phyloP scores from a whole-genome alignment of 1,284 basidiomycete species.

The Tilletia setariae region DNA sequence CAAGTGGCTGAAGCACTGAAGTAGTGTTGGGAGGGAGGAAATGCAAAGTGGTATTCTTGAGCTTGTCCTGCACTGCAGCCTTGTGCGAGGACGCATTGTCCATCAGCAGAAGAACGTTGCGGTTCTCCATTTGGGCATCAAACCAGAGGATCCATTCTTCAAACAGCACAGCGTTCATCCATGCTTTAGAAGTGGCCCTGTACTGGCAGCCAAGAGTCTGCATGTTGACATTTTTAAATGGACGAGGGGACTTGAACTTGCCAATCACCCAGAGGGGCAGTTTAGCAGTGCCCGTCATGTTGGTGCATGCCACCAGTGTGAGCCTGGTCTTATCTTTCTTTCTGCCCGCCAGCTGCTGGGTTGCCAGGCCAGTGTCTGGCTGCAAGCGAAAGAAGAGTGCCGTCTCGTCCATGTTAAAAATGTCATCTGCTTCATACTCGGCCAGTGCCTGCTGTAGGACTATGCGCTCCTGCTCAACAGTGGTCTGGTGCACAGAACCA shows the following conservation, averaged over 20 bases:
- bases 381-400: background rate
- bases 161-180: slow-evolving; percentile 10
- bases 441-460: background rate
- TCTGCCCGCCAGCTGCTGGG: slow-evolving; percentile 20
- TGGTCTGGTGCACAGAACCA: background rate
- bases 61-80: too few relatives aligned
- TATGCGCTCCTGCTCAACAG: background rate
- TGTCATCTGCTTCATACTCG: background rate
- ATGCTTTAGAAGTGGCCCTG: background rate
- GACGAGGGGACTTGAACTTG: too few relatives aligned
- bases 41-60: background rate
- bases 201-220: background rate
- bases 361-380: background rate
- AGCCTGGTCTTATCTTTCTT: slow-evolving; percentile 25
- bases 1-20: background rate
- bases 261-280: too few relatives aligned
- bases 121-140: background rate
- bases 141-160: slow-evolving; percentile 14
- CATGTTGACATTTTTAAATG: background rate
- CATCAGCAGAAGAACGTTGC: background rate
- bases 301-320: background rate
- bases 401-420: slow-evolving; percentile 11
- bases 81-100: slow-evolving; percentile 7
- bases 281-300: too few relatives aligned
- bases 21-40: slow-evolving; percentile 5